These are phyloP conservation scores for Epichloe uncinata DNA, from an alignment of 2,329 filamentous ascomycete genomes.

Conservation along the genomic window DNA sequence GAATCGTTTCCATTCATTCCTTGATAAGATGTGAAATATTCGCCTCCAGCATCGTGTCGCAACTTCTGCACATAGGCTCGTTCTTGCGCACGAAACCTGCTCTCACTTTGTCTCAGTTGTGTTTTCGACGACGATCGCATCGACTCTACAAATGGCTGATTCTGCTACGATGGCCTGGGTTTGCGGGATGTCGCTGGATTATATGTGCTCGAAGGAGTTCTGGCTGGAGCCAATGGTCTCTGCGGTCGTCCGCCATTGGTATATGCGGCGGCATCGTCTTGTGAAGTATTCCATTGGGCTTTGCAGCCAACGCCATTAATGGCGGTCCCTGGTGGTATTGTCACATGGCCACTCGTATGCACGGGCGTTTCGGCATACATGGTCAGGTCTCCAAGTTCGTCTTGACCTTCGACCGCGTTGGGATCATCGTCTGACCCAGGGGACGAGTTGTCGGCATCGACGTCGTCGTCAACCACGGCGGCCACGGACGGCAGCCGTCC, in stretches of 20 bases:
- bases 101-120: conserved; percentile 32
- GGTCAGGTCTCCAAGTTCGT: conserved; percentile 31
- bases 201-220: conserved; percentile 71
- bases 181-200: conserved; percentile 51
- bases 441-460: conserved; percentile 14
- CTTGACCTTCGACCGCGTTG: conserved; percentile 34
- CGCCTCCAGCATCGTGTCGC: conserved; percentile 50
- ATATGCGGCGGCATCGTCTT: conserved; percentile 16
- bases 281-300: conserved; percentile 24
- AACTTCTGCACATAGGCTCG: conserved; percentile 90
- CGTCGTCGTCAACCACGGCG: conserved; percentile 10
- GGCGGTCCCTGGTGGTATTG: conserved; percentile 25
- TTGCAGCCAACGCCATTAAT: conserved; percentile 26
- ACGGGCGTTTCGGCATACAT: conserved; percentile 29
- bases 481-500: conserved; percentile 20
- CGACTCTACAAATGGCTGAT: conserved; percentile 26
- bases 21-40: conserved; percentile 63
- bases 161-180: conserved; percentile 22
- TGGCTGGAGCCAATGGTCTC: conserved; percentile 53
- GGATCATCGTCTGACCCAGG: conserved; percentile 23
- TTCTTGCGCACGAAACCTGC: conserved; percentile 51
- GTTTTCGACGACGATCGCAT: conserved; percentile 41
- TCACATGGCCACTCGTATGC: conserved; percentile 29
- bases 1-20: conserved; percentile 55
- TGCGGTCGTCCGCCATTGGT: conserved; percentile 36